phyloP scores from a whole-genome alignment of 345 rosid species.

The Bruguiera gymnorhiza region DNA sequence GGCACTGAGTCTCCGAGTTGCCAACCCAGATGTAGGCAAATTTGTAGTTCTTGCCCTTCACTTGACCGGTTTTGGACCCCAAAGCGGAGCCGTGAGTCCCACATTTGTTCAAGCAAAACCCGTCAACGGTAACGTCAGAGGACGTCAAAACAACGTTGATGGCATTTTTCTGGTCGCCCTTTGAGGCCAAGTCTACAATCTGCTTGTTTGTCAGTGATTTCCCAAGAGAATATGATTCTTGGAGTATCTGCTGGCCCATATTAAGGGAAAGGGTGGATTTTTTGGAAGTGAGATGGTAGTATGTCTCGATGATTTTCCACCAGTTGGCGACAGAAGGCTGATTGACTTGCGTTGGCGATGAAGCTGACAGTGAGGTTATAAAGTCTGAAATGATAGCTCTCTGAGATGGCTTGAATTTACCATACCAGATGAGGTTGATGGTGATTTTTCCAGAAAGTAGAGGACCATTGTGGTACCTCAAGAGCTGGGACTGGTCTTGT shows the following conservation, averaged over 20 bases:
- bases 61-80: constrained; percentile 22
- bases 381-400: constrained; percentile 72
- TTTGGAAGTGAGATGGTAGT: constrained; percentile 48
- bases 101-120: constrained; percentile 35
- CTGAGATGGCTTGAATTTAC: constrained; percentile 76
- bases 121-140: constrained; percentile 33
- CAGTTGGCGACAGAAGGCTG: constrained; percentile 66
- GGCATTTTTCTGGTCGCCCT: constrained; percentile 38
- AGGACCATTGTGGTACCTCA: constrained; percentile 75
- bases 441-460: constrained; percentile 77
- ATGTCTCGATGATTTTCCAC: constrained; percentile 68
- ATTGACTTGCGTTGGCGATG: constrained; percentile 19
- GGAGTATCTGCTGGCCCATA: constrained; percentile 49
- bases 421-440: constrained; percentile 80
- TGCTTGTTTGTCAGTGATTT: constrained; percentile 49
- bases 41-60: not conserved
- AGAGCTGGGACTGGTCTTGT: constrained; percentile 43
- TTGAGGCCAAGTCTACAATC: constrained; percentile 50
- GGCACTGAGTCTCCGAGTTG: constrained; percentile 23
- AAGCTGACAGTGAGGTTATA: constrained; percentile 49
- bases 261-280: constrained; percentile 36
- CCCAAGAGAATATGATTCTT: constrained; percentile 58
- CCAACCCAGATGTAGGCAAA: constrained; percentile 30
- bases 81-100: constrained; percentile 43
- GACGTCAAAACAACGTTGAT: constrained; percentile 40